Percentiles rank a stretch among this genome's conserved stretches.
Conservation (phyloP, 371 early-diverging fungal species). For the Mortierella sp. region DNA sequence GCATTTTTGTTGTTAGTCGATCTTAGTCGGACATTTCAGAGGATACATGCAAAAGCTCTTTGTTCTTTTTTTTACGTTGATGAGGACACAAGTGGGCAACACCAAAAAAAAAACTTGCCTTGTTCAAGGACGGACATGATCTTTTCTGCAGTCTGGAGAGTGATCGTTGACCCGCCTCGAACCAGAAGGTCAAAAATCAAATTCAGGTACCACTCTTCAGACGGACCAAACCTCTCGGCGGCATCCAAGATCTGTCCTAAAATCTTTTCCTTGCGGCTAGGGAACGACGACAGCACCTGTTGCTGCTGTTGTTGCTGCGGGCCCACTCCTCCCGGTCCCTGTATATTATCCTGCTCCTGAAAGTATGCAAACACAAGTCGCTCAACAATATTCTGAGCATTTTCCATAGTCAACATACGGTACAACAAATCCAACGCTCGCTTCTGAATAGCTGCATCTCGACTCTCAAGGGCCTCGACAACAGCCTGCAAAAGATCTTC, state of each 20-base stretch:
- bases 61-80: constrained; percentile 4
- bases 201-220: constrained; percentile 47
- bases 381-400: constrained; percentile 53
- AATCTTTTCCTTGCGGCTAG: constrained; percentile 45
- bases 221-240: constrained; percentile 43
- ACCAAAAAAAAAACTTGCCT: constrained; percentile 23
- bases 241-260: constrained; percentile 51
- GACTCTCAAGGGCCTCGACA: constrained; percentile 44
- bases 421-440: constrained; percentile 47
- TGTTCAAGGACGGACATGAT: constrained; percentile 40
- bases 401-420: constrained; percentile 49
- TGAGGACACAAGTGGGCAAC: neutral
- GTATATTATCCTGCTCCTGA: constrained; percentile 27
- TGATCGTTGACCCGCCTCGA: constrained; percentile 25
- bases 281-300: neutral
- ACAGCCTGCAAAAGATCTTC: constrained; percentile 45
- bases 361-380: constrained; percentile 43
- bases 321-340: neutral
- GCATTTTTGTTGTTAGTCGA: neutral
- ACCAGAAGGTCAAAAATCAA: constrained; percentile 40
- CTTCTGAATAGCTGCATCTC: constrained; percentile 36
- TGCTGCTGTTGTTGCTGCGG: neutral
- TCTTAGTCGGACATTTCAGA: neutral
- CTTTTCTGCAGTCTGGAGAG: constrained; percentile 35
- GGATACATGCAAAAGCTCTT: neutral